Evolutionary conservation across 2,329 filamentous ascomycete species (phyloP).

Genomic region (Colletotrichum salicis): DNA sequence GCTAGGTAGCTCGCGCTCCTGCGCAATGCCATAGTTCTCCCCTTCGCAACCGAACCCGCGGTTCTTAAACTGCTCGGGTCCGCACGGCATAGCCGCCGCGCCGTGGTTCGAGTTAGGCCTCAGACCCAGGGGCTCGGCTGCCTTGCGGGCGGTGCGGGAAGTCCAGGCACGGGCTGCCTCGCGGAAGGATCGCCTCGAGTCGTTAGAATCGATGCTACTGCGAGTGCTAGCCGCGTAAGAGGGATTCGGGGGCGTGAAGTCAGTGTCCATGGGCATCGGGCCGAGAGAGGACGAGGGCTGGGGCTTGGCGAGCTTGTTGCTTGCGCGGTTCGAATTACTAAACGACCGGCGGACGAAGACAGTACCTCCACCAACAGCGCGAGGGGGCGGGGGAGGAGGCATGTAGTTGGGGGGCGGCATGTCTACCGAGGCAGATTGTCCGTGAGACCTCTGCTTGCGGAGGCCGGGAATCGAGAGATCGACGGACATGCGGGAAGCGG

Average conservation of each 20-base stretch:
- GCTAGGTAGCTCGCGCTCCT: conserved; percentile 26
- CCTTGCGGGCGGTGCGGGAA: conserved; percentile 27
- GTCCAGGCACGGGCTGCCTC: conserved; percentile 27
- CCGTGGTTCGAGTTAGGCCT: conserved; percentile 59
- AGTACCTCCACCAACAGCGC: conserved; percentile 11
- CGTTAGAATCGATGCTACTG: conserved; percentile 36
- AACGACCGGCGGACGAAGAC: conserved; percentile 28
- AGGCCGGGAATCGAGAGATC: conserved; percentile 49
- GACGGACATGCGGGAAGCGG: conserved; percentile 54
- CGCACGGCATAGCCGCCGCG: conserved; percentile 56
- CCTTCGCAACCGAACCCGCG: conserved; percentile 25
- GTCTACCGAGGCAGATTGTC: conserved; percentile 39
- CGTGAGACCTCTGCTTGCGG: conserved; percentile 41
- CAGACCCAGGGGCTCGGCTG: conserved; percentile 46
- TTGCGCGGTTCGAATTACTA: conserved; percentile 35
- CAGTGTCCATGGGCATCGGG: conserved; percentile 19
- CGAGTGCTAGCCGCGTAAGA: conserved; percentile 25
- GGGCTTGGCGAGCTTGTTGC: conserved; percentile 43
- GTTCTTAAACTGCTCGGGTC: conserved; percentile 53
- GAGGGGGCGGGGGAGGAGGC: conserved; percentile 25
- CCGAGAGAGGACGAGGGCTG: conserved; percentile 21
- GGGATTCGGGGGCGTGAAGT: conserved; percentile 18
- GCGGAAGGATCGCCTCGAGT: conserved; percentile 26
- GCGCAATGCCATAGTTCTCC: conserved; percentile 20
- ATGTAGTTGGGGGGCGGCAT: conserved; percentile 41